phyloP scores from a whole-genome alignment of 257 asterid species.

The Dorcoceras hygrometricum region DNA sequence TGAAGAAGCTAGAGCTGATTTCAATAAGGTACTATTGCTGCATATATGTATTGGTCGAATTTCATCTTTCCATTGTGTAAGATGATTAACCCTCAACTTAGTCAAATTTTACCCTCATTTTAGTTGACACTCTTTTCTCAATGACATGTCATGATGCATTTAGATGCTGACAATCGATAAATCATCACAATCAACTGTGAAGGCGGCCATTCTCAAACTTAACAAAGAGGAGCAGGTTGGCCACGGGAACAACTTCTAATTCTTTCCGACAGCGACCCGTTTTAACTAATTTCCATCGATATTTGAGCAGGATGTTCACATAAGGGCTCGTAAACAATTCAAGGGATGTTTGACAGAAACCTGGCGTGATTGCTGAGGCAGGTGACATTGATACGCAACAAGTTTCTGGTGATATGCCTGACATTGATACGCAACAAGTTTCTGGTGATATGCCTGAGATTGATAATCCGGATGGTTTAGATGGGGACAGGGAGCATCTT shows the following conservation, averaged over 20 bases:
- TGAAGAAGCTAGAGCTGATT: slow-evolving; percentile 87
- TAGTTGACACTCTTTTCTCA: slow-evolving; percentile 13
- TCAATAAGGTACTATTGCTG: slow-evolving; percentile 56
- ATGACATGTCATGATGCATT: slow-evolving; percentile 15
- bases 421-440: slow-evolving; percentile 31
- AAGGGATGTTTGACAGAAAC: slow-evolving; percentile 96
- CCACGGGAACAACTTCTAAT: slow-evolving; percentile 7
- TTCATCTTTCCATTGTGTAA: neutral
- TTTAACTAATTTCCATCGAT: neutral
- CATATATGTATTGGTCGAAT: neutral
- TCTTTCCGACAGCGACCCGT: neutral
- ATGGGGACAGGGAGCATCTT: slow-evolving; percentile 42
- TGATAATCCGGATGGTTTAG: slow-evolving; percentile 35
- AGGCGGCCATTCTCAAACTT: slow-evolving; percentile 80
- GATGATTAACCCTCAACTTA: neutral
- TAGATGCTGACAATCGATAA: slow-evolving; percentile 82
- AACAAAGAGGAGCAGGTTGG: slow-evolving; percentile 93
- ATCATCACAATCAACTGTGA: slow-evolving; percentile 73
- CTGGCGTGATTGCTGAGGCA: slow-evolving; percentile 84
- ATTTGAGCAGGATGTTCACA: slow-evolving; percentile 60
- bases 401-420: slow-evolving; percentile 33
- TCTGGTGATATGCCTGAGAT: slow-evolving; percentile 33
- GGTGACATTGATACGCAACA: slow-evolving; percentile 37
- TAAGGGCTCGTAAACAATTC: slow-evolving; percentile 67
- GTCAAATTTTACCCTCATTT: neutral